Percentiles rank a stretch among this genome's conserved stretches.
phyloP scores from a whole-genome alignment of 352 stramenopile species.

The Globisporangium megalacanthum region DNA sequence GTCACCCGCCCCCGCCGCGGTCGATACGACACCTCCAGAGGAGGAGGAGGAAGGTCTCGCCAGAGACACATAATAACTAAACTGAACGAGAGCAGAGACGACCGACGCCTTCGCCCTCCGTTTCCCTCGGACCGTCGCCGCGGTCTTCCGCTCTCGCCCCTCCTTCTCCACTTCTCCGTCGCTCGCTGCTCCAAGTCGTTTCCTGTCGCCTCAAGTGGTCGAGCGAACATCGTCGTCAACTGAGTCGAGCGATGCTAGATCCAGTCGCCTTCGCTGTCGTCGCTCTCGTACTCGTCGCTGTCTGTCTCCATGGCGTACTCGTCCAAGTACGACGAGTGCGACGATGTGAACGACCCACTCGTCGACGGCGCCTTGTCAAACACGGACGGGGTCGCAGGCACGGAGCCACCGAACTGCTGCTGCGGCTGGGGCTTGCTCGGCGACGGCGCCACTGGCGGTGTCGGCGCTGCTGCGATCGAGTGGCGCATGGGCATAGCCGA shows the following conservation, averaged over 20 bases:
- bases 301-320: conserved; percentile 37
- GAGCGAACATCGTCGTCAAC: no score
- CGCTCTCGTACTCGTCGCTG: conserved; percentile 43
- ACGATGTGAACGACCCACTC: conserved; percentile 27
- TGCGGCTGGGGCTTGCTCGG: conserved; percentile 22
- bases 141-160: no score
- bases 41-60: background rate
- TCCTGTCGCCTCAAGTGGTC: no score
- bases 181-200: no score
- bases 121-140: no score
- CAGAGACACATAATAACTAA: conserved; percentile 12
- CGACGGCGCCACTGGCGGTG: background rate
- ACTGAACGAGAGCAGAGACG: conserved; percentile 2
- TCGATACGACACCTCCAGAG: no score
- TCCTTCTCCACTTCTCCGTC: background rate
- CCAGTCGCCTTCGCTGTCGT: conserved; percentile 75
- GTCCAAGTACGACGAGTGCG: conserved; percentile 28
- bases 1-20: no score
- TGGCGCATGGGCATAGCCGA: conserved; percentile 38
- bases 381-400: conserved; percentile 13
- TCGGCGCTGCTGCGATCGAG: conserved; percentile 30
- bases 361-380: conserved; percentile 30
- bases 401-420: conserved; percentile 12
- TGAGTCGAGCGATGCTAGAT: conserved; percentile 27
- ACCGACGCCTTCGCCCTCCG: background rate